Evolutionary conservation across 1,284 basidiomycete species (phyloP).

Genomic region (Pseudozyma tsukubaensis): DNA sequence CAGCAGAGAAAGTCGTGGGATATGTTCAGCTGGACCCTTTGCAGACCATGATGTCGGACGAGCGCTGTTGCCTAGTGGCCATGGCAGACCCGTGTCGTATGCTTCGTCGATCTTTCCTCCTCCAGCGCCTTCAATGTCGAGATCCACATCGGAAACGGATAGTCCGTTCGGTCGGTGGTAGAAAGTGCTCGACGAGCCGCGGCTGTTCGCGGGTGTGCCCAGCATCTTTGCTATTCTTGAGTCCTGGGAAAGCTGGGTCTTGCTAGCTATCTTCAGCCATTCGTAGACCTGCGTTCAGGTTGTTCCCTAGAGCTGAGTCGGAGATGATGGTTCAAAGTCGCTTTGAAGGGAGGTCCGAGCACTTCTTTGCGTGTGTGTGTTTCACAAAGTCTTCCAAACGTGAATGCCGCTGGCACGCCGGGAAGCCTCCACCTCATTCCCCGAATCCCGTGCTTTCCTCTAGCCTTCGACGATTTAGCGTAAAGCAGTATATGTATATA

Average conservation of each 20-base stretch:
- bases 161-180: constrained; percentile 27
- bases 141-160: constrained; percentile 56
- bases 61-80: constrained; percentile 33
- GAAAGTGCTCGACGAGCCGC: constrained; percentile 33
- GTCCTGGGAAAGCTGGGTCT: background rate
- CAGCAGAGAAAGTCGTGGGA: constrained; percentile 42
- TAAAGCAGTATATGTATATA: background rate
- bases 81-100: constrained; percentile 59
- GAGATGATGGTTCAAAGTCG: too few relatives aligned
- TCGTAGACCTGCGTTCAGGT: background rate
- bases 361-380: background rate
- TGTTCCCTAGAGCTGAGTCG: background rate
- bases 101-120: constrained; percentile 57
- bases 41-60: constrained; percentile 55
- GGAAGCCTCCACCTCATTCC: constrained; percentile 21
- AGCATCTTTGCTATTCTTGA: constrained; percentile 23
- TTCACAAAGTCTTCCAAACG: constrained; percentile 1
- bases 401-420: constrained; percentile 5
- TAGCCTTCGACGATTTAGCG: background rate
- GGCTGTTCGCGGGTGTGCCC: constrained; percentile 41
- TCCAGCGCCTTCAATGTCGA: constrained; percentile 65
- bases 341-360: background rate
- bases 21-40: constrained; percentile 56
- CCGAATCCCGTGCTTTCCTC: background rate
- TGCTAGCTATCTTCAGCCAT: background rate